Evolutionary conservation across 1,139 yeast genomes (phyloP), one percentile per base, ranked within the genome.

Genomic region (Groenewaldozyma auringiensis): DNA sequence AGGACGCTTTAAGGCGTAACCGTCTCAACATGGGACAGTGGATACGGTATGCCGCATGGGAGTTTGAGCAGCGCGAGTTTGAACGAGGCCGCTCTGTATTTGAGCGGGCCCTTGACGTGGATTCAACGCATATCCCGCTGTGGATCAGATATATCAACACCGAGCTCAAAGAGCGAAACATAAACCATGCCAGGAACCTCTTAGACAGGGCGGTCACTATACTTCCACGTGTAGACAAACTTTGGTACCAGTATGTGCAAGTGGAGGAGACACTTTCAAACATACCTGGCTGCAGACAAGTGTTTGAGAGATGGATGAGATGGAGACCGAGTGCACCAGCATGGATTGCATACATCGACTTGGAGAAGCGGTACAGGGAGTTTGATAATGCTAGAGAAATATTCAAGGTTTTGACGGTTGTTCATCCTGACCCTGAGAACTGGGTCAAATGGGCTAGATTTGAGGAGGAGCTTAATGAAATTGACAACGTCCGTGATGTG

Each of bases 11-110:
- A 44, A 79, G 94, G 54, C 74, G 92, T 55, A 89, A 92, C 60
- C 69, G 95, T 49, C 74, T 83, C 35, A 88, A 88, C 57, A 74
- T 76, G 56, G 83, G 88, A 2, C 95, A 89, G 60, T 92, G 97
- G 97, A 72, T 87, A 62, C 71, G 96, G 45, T 92, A 92, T 62
- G 97, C 96, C 1, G 78, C 75, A 50, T 87, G 92, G 79, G 98
- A 92, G 62, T 64, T 80, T 13, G 84, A 83, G 3, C 89, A 86
- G 57, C 81, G 79, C 49, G 96, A 92, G 59, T 72, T 76, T 55
- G 70, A 72, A 8, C 63, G 81, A n/a, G 95, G 95, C 0, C 68
- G 97, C 47, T 86, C 96, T 0, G 72, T 92, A 11, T 85, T 83
- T 65, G 98, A 92, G 63, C 71, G 98, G 44, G 95, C 96, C 0